Base-by-base conservation (phyloP, 805 yeast genomes). In the Lachancea dasiensis region DNA sequence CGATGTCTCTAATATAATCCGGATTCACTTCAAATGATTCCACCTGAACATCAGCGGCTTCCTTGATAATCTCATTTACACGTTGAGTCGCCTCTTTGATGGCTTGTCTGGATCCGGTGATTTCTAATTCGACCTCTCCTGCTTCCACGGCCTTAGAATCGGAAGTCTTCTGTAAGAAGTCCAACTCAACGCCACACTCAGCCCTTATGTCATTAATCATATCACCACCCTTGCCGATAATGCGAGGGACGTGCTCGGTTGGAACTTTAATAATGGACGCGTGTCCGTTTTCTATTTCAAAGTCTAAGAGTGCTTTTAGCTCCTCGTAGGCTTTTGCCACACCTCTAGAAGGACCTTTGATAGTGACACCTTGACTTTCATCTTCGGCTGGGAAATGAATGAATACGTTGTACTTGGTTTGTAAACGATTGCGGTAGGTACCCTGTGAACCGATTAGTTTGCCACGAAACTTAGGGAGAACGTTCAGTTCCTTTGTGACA, bases 151-250 rank as follows among this genome's bases (percentile, higher is more conserved):
- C 79, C 23, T 56, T 61, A 13, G 60, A 61, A 34, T 67, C 68
- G 17, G 67, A 70, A 23, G 58, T 58, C 40, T 56, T 61, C 39
- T 58, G 61, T 35, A 55, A 44, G 41, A 69, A 64, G 34, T 65
- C 65, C 58, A 76, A 69, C 47, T 79, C 80, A 35, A 79, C 75
- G 34, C 69, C 70, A 35, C 61, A 60, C 36, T 64, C 70, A 40
- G 81, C 87, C 44, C 85, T 75, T 41, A 94, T 80, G 54, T 82
- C 85, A 45, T 79, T 83, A 53, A 92, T 81, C 36, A 72, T 74
- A 44, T 85, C 90, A 57, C 97, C 97, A 43, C 72, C 70, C 54
- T 83, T 86, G 52, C 98, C 98, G 58, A 92, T 87, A 41, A 92
- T 79, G 56, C 86, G 73, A 15, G 96, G 73, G 43, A 90, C 73